These are phyloP conservation scores for Draba incana DNA, from an alignment of 345 rosid genomes.

Conservation along the genomic window DNA sequence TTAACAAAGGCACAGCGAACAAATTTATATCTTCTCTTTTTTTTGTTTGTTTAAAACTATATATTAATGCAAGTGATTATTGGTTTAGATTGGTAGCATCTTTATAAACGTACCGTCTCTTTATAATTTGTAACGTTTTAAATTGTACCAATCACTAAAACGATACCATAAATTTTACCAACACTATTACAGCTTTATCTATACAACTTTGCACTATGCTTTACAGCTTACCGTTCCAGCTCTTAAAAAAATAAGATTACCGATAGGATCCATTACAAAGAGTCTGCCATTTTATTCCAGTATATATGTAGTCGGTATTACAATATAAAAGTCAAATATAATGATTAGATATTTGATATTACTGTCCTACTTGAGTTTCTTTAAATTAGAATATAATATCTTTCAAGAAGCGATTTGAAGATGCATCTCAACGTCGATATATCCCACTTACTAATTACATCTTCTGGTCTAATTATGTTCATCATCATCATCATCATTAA, in stretches of 20 bases:
- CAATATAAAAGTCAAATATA: slow-evolving; percentile 19
- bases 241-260: too few species aligned
- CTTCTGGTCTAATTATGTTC: slow-evolving; percentile 3
- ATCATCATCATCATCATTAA: slow-evolving; percentile 18
- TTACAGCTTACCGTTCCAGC: too few species aligned
- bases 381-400: slow-evolving; percentile 32
- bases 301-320: neutral
- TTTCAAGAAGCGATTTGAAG: slow-evolving; percentile 18
- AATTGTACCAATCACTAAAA: too few species aligned
- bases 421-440: slow-evolving; percentile 26
- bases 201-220: too few species aligned
- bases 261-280: too few species aligned
- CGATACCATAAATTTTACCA: too few species aligned
- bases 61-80: neutral
- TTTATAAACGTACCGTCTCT: too few species aligned
- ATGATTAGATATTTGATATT: slow-evolving; percentile 31
- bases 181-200: too few species aligned
- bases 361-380: slow-evolving; percentile 23
- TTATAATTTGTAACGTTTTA: too few species aligned
- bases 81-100: too few species aligned
- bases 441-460: slow-evolving; percentile 34
- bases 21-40: neutral
- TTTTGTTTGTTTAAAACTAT: neutral
- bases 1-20: too few species aligned
- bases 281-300: neutral